Evolutionary conservation across 768 basidiomycete species (phyloP).

Genomic region (Mycena floridula): DNA sequence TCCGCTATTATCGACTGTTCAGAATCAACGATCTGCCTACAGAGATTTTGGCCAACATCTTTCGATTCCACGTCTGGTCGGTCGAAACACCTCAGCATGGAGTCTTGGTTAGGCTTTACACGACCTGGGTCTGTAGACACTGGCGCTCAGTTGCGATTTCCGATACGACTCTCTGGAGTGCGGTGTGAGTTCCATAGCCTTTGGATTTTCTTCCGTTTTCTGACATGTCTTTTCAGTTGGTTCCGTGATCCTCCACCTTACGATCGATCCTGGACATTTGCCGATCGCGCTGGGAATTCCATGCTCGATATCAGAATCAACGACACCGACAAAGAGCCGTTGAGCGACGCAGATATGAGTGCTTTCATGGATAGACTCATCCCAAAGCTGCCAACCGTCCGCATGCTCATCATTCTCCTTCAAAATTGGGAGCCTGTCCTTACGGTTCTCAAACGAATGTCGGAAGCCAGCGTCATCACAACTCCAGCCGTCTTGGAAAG

Average conservation of each 20-base stretch:
- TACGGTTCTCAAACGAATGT: constrained; percentile 44
- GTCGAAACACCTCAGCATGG: constrained; percentile 26
- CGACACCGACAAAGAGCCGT: constrained; percentile 27
- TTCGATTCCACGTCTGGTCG: constrained; percentile 58
- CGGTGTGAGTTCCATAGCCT: too few relatives aligned
- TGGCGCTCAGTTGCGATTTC: constrained; percentile 46
- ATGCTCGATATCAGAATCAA: constrained; percentile 60
- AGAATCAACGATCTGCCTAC: constrained; percentile 56
- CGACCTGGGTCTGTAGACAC: constrained; percentile 54
- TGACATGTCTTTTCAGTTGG: too few relatives aligned
- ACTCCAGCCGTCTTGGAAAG: constrained; percentile 44
- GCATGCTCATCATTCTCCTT: constrained; percentile 52
- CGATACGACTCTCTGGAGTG: constrained; percentile 56
- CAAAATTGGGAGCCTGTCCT: constrained; percentile 50
- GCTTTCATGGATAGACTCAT: constrained; percentile 45
- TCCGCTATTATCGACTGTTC: constrained; percentile 38
- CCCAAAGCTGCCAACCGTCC: constrained; percentile 48
- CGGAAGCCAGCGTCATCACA: constrained; percentile 16
- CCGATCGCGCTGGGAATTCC: constrained; percentile 49
- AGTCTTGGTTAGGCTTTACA: constrained; percentile 32
- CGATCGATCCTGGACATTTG: constrained; percentile 46
- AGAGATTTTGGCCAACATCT: constrained; percentile 62
- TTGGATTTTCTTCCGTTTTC: too few relatives aligned
- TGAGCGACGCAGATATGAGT: constrained; percentile 39
- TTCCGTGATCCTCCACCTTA: constrained; percentile 49